Conservation (phyloP, 148 eudicot species). For the Rhododendron mucronatum region DNA sequence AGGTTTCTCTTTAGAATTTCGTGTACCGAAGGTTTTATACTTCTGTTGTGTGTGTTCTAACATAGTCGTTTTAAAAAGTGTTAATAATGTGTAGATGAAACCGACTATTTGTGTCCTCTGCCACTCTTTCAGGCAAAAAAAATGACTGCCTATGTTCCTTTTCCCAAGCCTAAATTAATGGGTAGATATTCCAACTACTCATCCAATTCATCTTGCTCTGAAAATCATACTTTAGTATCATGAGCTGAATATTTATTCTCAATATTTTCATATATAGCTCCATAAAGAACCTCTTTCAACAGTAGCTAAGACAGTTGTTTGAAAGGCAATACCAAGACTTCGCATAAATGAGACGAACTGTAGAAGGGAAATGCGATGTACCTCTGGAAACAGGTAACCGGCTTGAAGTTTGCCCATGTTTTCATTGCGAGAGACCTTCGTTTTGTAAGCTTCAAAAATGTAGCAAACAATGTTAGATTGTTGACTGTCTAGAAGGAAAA, state of each 20-base stretch:
- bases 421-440: constrained; percentile 54
- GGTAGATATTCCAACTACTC: not conserved
- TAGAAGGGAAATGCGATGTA: constrained; percentile 7
- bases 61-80: not conserved
- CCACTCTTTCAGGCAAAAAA: not conserved
- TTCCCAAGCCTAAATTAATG: not conserved
- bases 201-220: not conserved
- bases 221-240: not conserved
- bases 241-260: not conserved
- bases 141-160: not conserved
- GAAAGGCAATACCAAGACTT: not conserved
- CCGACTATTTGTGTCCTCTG: not conserved
- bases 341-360: not conserved
- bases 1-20: not conserved
- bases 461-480: constrained; percentile 5
- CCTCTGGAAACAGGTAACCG: constrained; percentile 81
- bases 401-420: constrained; percentile 63
- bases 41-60: not conserved
- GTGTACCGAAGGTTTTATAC: not conserved
- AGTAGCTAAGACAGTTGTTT: not conserved
- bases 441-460: constrained; percentile 51
- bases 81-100: not conserved
- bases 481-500: not conserved
- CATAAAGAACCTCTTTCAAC: not conserved
- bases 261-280: not conserved